phyloP scores from a whole-genome alignment of 2,329 filamentous ascomycete species.

The Pseudocercospora ulei region DNA sequence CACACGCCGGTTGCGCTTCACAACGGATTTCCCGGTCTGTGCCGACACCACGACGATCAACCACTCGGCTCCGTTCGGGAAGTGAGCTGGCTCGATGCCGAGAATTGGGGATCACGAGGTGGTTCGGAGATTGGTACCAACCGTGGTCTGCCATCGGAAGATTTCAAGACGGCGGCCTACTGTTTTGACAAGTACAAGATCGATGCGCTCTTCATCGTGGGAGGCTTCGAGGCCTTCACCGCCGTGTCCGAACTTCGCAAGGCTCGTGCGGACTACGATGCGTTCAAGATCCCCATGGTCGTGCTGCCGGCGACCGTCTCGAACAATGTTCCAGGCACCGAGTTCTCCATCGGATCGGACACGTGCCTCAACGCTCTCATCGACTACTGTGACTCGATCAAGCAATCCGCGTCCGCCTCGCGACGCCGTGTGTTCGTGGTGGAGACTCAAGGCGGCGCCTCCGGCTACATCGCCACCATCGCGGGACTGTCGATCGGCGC shows the following conservation, averaged over 20 bases:
- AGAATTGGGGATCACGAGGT: slow-evolving; percentile 90
- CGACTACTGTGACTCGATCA: slow-evolving; percentile 92
- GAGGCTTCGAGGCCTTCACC: slow-evolving; percentile 94
- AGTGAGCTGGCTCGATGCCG: slow-evolving; percentile 87
- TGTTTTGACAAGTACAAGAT: slow-evolving; percentile 81
- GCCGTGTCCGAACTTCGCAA: slow-evolving; percentile 78
- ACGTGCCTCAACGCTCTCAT: slow-evolving; percentile 94
- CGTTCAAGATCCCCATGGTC: slow-evolving; percentile 84
- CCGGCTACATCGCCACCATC: slow-evolving; percentile 84
- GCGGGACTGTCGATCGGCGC: slow-evolving; percentile 88
- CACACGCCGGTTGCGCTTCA: slow-evolving; percentile 88
- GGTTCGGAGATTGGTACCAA: slow-evolving; percentile 98
- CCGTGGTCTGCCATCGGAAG: slow-evolving; percentile 79
- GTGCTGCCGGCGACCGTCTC: slow-evolving; percentile 93
- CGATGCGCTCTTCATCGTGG: slow-evolving; percentile 76
- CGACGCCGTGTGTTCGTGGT: slow-evolving; percentile 93
- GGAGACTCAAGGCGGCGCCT: slow-evolving; percentile 91
- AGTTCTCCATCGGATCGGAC: slow-evolving; percentile 93
- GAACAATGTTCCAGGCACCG: slow-evolving; percentile 95
- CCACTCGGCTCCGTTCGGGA: slow-evolving; percentile 73
- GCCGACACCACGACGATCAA: slow-evolving; percentile 76
- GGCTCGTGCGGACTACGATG: slow-evolving; percentile 65
- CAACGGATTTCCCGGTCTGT: slow-evolving; percentile 91
- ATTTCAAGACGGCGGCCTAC: slow-evolving; percentile 70
- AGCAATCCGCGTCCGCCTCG: slow-evolving; percentile 89